These are phyloP conservation scores for Pseudogymnoascus sp. DNA, from an alignment of 2,329 filamentous ascomycete species.

Conservation along the genomic window DNA sequence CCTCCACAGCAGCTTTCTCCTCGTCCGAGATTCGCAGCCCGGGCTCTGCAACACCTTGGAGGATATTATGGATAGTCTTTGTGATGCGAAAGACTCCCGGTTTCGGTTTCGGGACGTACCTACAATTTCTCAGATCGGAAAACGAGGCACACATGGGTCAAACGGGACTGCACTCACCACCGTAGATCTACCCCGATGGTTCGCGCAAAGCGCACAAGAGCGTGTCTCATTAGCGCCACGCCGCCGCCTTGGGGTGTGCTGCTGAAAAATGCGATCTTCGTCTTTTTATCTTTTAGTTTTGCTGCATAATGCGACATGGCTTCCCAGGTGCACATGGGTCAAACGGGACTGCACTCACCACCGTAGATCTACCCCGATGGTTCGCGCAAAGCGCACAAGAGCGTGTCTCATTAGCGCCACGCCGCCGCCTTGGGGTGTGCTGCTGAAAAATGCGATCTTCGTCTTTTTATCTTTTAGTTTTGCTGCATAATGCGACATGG, in stretches of 20 bases:
- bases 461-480: conserved; percentile 47
- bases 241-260: conserved; percentile 59
- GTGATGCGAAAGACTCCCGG: conserved; percentile 76
- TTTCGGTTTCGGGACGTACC: conserved; percentile 64
- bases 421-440: conserved; percentile 58
- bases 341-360: too few relatives aligned
- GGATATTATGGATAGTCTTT: conserved; percentile 83
- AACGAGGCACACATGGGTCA: neutral
- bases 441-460: conserved; percentile 57
- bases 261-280: conserved; percentile 58
- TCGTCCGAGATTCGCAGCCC: conserved; percentile 57
- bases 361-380: conserved; percentile 59
- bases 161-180: conserved; percentile 51
- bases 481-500: conserved; percentile 46
- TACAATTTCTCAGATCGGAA: conserved; percentile 1
- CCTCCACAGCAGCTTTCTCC: conserved; percentile 54
- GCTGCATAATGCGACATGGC: conserved; percentile 48
- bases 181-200: conserved; percentile 60
- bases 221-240: conserved; percentile 60
- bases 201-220: conserved; percentile 62
- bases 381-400: conserved; percentile 61
- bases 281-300: conserved; percentile 45
- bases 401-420: conserved; percentile 62
- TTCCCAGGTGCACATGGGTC: conserved; percentile 46
- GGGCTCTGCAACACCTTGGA: conserved; percentile 66